A percentile compares a stretch with the other conserved stretches of the same genome.
Evolutionary conservation across 176 grass and related monocot species (phyloP).

Genomic region (Juncus effusus): DNA sequence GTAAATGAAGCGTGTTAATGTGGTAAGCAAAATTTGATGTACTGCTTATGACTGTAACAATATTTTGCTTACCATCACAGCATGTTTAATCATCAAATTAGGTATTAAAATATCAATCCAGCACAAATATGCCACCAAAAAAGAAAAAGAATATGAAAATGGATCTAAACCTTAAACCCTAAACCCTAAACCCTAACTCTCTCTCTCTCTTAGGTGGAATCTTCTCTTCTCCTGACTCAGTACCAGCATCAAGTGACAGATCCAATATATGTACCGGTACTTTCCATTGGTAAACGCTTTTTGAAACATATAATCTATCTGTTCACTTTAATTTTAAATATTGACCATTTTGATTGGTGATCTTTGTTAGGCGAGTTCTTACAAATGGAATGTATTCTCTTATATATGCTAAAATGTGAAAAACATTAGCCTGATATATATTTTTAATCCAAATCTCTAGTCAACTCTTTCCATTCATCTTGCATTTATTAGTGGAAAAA

Average conservation of each 20-base stretch:
- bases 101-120: neutral
- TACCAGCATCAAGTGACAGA: neutral
- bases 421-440: no score
- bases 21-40: neutral
- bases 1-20: no score
- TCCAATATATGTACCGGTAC: slow-evolving; percentile 6
- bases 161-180: neutral
- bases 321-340: neutral
- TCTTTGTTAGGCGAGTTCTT: no score
- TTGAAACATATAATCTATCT: neutral
- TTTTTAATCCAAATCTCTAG: no score
- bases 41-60: slow-evolving; percentile 1
- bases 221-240: slow-evolving; percentile 7
- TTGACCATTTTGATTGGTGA: no score
- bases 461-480: no score
- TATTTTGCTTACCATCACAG: neutral
- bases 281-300: slow-evolving; percentile 21
- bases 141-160: neutral
- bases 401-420: no score
- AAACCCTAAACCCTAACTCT: neutral
- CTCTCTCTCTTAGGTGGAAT: slow-evolving; percentile 13
- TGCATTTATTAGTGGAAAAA: no score
- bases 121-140: neutral
- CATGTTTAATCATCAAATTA: no score
- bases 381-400: no score